Conservation (phyloP, 1,139 yeast genomes). For the Saccharomycopsis hybrid region DNA sequence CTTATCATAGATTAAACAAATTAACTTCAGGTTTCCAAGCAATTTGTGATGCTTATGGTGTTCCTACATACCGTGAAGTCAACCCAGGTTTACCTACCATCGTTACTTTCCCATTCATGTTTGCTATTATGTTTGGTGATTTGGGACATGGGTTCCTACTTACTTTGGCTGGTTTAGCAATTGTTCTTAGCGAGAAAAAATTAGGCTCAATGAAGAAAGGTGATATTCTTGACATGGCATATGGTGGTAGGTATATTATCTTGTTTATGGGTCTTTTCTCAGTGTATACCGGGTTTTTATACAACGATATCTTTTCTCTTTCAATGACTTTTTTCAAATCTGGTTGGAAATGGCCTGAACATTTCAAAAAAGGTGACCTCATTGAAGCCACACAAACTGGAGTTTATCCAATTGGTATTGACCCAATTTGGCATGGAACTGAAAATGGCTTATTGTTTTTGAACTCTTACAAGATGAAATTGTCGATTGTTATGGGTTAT, state of each 20-base stretch:
- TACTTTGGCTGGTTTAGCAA: conserved; percentile 48
- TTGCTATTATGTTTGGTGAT: conserved; percentile 86
- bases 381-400: conserved; percentile 52
- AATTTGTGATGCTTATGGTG: conserved; percentile 76
- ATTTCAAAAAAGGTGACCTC: conserved; percentile 51
- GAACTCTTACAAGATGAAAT: conserved; percentile 77
- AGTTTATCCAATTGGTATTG: conserved; percentile 61
- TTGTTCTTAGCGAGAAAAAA: conserved; percentile 56
- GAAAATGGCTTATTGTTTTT: conserved; percentile 69
- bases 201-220: conserved; percentile 59
- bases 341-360: conserved; percentile 72
- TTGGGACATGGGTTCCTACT: conserved; percentile 72
- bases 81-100: conserved; percentile 78
- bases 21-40: conserved; percentile 71
- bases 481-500: conserved; percentile 75
- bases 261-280: conserved; percentile 73
- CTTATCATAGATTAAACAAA: conserved; percentile 70
- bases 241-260: conserved; percentile 64
- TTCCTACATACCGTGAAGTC: conserved; percentile 70
- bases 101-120: conserved; percentile 79
- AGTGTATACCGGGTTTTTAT: conserved; percentile 70
- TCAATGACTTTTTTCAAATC: conserved; percentile 67
- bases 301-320: conserved; percentile 71
- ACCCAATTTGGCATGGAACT: conserved; percentile 78
- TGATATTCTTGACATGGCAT: conserved; percentile 81